Evolutionary conservation across 2,329 filamentous ascomycete genomes (phyloP), one percentile per base, ranked within the genome.

Genomic region (Diplodia scrobiculata): DNA sequence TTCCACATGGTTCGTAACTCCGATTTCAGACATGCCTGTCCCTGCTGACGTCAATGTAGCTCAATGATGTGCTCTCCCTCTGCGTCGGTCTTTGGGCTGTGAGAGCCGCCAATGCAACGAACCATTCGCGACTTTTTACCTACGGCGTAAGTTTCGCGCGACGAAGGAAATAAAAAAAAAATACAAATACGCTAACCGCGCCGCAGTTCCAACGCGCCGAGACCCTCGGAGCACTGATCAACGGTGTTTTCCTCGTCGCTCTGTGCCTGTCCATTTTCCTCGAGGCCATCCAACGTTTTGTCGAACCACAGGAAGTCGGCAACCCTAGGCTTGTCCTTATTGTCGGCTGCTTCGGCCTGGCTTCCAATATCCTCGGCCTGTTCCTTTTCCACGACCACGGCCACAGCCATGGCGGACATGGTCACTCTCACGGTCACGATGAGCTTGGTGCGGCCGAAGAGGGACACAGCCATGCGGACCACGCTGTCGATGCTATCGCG

Each of bases 61-160:
- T 99, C 68, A 99, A 99, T 82, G 95, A 99, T 86, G 95, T 99
- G 72, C 89, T 99, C 68, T 98, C 95, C 1, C 83, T 99, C 14
- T 85, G 89, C 66, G 94, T 99, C 68, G 95, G 95, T 70, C 80
- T 98, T 48, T 99, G 95, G 94, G 95, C 95, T 63, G 95, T 99
- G 65, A 91, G 89, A 69, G 91, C 96, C 60, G 91, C 93, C 29
- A 91, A 91, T 76, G 88, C 91, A 73, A 91, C 89, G 70, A 91
- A 89, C 0, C 84, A 78, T 67, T 96, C 92, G 9, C 93, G 96
- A 73, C 91, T 90, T 77, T 99, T 95, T 76, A 97, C 95, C 17
- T 99, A 97, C 77, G 95, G 95, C 66, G 91, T 93, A 82, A 77
- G 89, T 82, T 62, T 11, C 5, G 27, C 38, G 29, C 27, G 13